Evolutionary conservation across 805 yeast species (phyloP).

Genomic region (Cyberlindnera bimundalis): DNA sequence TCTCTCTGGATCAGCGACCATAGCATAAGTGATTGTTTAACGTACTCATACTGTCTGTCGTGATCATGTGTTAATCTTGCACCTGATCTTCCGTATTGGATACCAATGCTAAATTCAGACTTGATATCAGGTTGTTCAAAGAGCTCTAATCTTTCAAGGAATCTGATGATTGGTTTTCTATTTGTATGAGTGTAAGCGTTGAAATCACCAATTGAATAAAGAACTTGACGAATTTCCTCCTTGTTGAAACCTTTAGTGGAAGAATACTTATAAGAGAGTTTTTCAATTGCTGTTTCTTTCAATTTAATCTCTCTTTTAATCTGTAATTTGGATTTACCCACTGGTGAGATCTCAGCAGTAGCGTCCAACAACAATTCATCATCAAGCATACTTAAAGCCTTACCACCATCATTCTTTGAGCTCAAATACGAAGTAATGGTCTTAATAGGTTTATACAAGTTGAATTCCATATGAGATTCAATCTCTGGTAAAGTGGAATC

Average conservation of each 20-base stretch:
- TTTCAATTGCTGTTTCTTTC: slow-evolving; percentile 69
- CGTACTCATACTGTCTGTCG: slow-evolving; percentile 68
- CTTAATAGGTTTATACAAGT: slow-evolving; percentile 65
- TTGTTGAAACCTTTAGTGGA: slow-evolving; percentile 38
- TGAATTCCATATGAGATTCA: slow-evolving; percentile 68
- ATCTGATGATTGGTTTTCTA: slow-evolving; percentile 61
- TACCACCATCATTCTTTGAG: slow-evolving; percentile 35
- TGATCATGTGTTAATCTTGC: slow-evolving; percentile 74
- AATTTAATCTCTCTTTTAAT: slow-evolving; percentile 57
- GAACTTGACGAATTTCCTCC: slow-evolving; percentile 66
- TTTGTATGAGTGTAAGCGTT: slow-evolving; percentile 69
- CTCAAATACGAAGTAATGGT: slow-evolving; percentile 52
- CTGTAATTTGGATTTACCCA: slow-evolving; percentile 48
- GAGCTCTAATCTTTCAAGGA: slow-evolving; percentile 48
- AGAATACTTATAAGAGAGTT: slow-evolving; percentile 47
- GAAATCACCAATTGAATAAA: slow-evolving; percentile 78
- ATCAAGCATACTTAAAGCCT: slow-evolving; percentile 43
- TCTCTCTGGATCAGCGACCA: slow-evolving; percentile 80
- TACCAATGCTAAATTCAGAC: slow-evolving; percentile 50
- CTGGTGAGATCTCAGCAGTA: slow-evolving; percentile 62
- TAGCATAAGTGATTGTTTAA: slow-evolving; percentile 65
- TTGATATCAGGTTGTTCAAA: slow-evolving; percentile 44
- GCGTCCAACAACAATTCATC: slow-evolving; percentile 62
- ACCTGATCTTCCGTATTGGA: slow-evolving; percentile 62
- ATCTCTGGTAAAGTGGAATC: slow-evolving; percentile 75